Base-by-base conservation (phyloP, 2,329 filamentous ascomycete genomes). In the Stagonosporopsis rhizophila region DNA sequence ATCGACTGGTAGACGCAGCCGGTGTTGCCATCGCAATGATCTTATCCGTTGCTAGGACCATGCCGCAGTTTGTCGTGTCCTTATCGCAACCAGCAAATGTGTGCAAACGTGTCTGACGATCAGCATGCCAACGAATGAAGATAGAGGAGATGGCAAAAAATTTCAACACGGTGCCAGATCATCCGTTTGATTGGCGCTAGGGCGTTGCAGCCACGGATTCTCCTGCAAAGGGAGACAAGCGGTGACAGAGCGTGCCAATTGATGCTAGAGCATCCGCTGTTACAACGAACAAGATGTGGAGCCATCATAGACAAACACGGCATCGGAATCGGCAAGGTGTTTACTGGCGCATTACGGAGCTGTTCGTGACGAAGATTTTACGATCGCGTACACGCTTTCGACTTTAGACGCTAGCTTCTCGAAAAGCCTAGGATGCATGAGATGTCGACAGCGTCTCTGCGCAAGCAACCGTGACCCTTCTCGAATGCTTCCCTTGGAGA, bases 211-310 rank as follows among this genome's bases (percentile, higher is more conserved):
- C 38, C 41, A 40, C 23, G 25, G 25, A 22, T 30, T 30, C 38
- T 19, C 17, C 17, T 37, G 35, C 38, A 25, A 19, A 19, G 37
- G 25, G 23, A 30, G 37, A 51, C 28, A 27, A 48, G 47, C 47
- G 47, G 47, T 52, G 47, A 51, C 47, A 42, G 32, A 15, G 19
- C 27, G 51, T 30, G 25, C 38, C 30, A 22, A 32, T 38, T 44
- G 38, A 39, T 42, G 17, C 30, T 49, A 49, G 39, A 44, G 44
- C 38, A 20, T 15, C 25, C 8, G 42, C 40, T 46, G 27, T 34
- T 46, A 46, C 41, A 56, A 34, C 52, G 25, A 37, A 28, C 46
- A 50, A 51, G n/a, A 37, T 56, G 53, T 56, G 53, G 53, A 51
- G 53, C 38, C 37, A 25, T 25, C 50, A 14, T 7, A 47, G 20